Evolutionary conservation across 2,329 filamentous ascomycete genomes (phyloP).

Genomic region (Corinectria fuckeliana): DNA sequence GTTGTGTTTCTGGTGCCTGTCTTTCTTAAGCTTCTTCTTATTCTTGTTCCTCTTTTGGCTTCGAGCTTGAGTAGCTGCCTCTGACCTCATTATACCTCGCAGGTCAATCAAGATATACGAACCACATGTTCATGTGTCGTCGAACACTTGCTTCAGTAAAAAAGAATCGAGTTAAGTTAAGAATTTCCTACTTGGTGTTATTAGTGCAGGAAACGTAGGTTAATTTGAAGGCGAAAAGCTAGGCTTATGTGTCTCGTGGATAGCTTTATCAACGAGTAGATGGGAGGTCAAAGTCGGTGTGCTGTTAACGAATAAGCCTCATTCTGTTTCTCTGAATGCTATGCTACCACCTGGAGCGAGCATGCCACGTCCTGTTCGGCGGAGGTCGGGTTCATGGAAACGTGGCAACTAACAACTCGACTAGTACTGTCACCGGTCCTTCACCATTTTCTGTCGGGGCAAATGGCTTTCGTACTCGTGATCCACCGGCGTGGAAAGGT

Average conservation of each 20-base stretch:
- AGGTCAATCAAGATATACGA: not conserved
- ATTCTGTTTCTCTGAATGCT: not conserved
- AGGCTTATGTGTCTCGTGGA: not conserved
- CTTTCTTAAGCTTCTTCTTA: not conserved
- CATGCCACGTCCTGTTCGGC: not conserved
- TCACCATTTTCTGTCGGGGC: not conserved
- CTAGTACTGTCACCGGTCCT: not conserved
- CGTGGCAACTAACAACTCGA: not conserved
- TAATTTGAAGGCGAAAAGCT: too few species aligned
- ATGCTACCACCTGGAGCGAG: not conserved
- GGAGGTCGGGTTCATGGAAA: not conserved
- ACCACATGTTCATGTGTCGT: not conserved
- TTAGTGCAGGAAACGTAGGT: too few species aligned
- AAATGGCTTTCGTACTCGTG: not conserved
- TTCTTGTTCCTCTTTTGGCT: not conserved
- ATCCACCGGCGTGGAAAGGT: not conserved
- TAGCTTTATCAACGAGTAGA: not conserved
- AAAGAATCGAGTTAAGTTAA: too few species aligned
- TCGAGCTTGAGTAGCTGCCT: not conserved
- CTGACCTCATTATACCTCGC: not conserved
- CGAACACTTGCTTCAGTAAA: too few species aligned
- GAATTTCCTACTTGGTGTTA: too few species aligned
- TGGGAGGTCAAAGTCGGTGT: too few species aligned
- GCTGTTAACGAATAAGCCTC: too few species aligned
- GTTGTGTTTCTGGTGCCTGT: not conserved